Conservation (phyloP, 768 basidiomycete species). For the Cyathus striatus region DNA sequence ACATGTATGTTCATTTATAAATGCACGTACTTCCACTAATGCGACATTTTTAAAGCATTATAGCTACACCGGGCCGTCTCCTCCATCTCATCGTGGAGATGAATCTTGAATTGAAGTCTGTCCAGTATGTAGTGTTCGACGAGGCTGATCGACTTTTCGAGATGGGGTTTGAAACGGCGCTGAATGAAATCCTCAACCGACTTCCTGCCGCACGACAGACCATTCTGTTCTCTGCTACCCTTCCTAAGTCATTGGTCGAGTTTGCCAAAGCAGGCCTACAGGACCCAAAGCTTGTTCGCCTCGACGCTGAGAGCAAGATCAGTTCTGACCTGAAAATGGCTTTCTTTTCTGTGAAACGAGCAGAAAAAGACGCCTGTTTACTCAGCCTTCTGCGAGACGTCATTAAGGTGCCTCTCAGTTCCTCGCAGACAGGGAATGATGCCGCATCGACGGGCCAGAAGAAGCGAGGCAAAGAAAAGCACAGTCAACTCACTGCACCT, state of each 20-base stretch:
- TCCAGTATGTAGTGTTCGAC: slow-evolving; percentile 92
- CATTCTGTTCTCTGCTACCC: slow-evolving; percentile 91
- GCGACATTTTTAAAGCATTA: slow-evolving; percentile 54
- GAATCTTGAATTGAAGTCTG: slow-evolving; percentile 83
- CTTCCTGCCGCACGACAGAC: slow-evolving; percentile 87
- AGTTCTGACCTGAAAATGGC: slow-evolving; percentile 91
- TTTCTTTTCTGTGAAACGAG: slow-evolving; percentile 88
- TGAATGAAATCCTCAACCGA: slow-evolving; percentile 88
- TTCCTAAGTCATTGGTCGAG: slow-evolving; percentile 93
- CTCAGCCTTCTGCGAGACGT: slow-evolving; percentile 82
- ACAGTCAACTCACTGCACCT: slow-evolving; percentile 51
- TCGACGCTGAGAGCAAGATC: slow-evolving; percentile 95
- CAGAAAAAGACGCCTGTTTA: slow-evolving; percentile 92
- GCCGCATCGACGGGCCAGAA: slow-evolving; percentile 27
- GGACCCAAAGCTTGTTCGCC: slow-evolving; percentile 91
- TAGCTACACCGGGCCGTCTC: slow-evolving; percentile 95
- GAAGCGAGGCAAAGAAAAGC: slow-evolving; percentile 47
- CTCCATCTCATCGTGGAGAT: slow-evolving; percentile 97
- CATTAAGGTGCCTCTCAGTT: slow-evolving; percentile 70
- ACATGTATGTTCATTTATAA: slow-evolving; percentile 62
- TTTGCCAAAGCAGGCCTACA: slow-evolving; percentile 97
- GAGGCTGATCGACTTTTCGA: slow-evolving; percentile 99
- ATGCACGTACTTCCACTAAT: slow-evolving; percentile 7
- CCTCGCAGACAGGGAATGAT: slow-evolving; percentile 21
- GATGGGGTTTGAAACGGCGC: slow-evolving; percentile 92